Base-by-base conservation (phyloP, 1,284 basidiomycete species). In the Sphaerobolus stellatus region DNA sequence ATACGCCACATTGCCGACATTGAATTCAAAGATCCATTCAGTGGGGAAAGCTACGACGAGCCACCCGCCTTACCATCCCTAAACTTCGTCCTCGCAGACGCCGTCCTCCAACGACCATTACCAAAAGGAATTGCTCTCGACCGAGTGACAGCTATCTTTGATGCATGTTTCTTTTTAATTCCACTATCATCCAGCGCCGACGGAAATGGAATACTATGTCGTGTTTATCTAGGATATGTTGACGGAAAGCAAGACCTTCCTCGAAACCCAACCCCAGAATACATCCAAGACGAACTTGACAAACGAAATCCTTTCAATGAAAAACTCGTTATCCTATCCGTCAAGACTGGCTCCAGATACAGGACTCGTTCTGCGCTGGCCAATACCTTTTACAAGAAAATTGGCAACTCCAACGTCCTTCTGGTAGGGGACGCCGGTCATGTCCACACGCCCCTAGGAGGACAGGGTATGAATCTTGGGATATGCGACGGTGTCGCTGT, bases 381-480 rank as follows among this genome's bases (percentile, higher is more conserved):
- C 8, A 71, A 70, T 14, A 62, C 61, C 36, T 70, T 65, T 48
- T 65, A 71, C 50, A 59, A 62, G 50, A 68, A 62, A 3, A 52
- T 71, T 5, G 57, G 58, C 43, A 6, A 52, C 43, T 34, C 61
- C 18, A 68, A 52, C 22, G 63, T 76, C 27, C 52, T 75, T 31
- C 68, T 77, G 5, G 59, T 75, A 5, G 75, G 75, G 25, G 76
- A 77, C 58, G 72, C 74, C 4, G 74, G 73, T 4, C 76, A 78
- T 61, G 71, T 75, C 30, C 75, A 76, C 55, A 70, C 72, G 3
- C 75, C 75, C 24, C 61, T 70, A 5, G 75, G 73, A 18, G 76
- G 75, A 1, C 74, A 75, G 51, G 75, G 76, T 5, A 75, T 77
- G 74, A 76, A 75, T 45, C 69, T 75, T 9, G 73, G 73, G 9